Percentiles rank a stretch among this genome's conserved stretches.
These are phyloP conservation scores for Wallacemonas sp. DNA, from an alignment of 208 protist species.

Conservation along the genomic window DNA sequence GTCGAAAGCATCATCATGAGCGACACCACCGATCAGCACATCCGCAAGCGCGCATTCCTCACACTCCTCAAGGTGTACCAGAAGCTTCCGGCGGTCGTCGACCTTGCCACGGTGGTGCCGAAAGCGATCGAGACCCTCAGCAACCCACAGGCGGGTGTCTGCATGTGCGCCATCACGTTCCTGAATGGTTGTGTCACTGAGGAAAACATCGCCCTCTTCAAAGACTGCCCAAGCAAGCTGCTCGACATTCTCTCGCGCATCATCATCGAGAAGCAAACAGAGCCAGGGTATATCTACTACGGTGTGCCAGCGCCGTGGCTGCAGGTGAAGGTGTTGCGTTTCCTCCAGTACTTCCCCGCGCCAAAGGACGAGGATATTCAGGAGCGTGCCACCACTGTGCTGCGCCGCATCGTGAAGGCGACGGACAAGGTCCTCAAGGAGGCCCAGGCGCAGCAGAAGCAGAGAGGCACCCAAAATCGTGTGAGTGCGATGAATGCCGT, in stretches of 20 bases:
- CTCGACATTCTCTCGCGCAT: constrained; percentile 86
- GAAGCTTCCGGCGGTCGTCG: constrained; percentile 92
- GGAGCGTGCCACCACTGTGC: constrained; percentile 57
- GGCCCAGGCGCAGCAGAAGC: constrained; percentile 76
- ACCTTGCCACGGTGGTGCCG: constrained; percentile 59
- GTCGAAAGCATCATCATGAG: constrained; percentile 95
- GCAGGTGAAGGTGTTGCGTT: constrained; percentile 97
- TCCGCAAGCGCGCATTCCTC: constrained; percentile 98
- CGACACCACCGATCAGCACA: constrained; percentile 62
- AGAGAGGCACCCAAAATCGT: constrained; percentile 92
- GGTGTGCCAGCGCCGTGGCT: constrained; percentile 98
- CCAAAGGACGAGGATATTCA: constrained; percentile 63
- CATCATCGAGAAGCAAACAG: constrained; percentile 87
- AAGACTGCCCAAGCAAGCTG: constrained; percentile 54
- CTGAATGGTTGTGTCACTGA: constrained; percentile 88
- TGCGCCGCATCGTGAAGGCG: constrained; percentile 83
- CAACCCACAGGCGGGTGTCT: constrained; percentile 90
- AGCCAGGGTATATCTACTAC: constrained; percentile 98
- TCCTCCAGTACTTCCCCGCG: constrained; percentile 95
- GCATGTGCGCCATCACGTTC: constrained; percentile 92
- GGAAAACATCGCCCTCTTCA: constrained; percentile 62
- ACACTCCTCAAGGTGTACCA: constrained; percentile 96
- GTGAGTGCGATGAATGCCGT: constrained; percentile 97
- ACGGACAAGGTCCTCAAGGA: constrained; percentile 90
- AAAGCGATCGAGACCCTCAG: constrained; percentile 88